These are phyloP conservation scores for Nicotiana tomentosiformis DNA, from an alignment of 257 asterid species.

Conservation along the genomic window DNA sequence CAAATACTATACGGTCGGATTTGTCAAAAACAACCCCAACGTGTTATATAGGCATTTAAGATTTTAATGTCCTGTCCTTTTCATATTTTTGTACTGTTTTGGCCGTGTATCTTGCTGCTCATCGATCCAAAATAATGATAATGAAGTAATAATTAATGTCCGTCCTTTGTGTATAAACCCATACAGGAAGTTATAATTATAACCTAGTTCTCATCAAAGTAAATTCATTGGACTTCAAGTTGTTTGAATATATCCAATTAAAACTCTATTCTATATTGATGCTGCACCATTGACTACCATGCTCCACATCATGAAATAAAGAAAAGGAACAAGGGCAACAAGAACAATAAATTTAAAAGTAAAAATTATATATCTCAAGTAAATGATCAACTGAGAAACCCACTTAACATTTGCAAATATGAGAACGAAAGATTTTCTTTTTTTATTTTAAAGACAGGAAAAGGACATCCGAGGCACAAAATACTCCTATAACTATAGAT, in stretches of 20 bases:
- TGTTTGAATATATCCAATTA: background rate
- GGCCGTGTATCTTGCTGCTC: background rate
- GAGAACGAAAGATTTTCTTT: background rate
- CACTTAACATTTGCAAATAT: background rate
- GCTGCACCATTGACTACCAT: background rate
- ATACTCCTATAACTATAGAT: background rate
- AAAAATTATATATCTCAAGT: background rate
- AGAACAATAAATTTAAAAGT: background rate
- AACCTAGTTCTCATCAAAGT: background rate
- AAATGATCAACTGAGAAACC: background rate
- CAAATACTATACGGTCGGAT: background rate
- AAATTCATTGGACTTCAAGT: too few species aligned
- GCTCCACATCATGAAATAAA: background rate
- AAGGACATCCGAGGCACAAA: background rate
- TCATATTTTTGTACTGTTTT: background rate
- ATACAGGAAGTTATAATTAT: too few species aligned
- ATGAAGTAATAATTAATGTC: too few species aligned
- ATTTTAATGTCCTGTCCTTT: background rate
- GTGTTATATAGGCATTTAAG: background rate
- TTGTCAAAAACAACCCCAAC: background rate
- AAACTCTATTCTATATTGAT: background rate
- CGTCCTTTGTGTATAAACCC: too few species aligned
- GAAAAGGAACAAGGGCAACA: background rate
- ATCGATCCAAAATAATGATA: background rate
- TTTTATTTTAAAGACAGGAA: background rate